Percentiles rank a stretch among this genome's conserved stretches.
Evolutionary conservation across 2,329 filamentous ascomycete species (phyloP).

Genomic region (Berkeleyomyces basicola): DNA sequence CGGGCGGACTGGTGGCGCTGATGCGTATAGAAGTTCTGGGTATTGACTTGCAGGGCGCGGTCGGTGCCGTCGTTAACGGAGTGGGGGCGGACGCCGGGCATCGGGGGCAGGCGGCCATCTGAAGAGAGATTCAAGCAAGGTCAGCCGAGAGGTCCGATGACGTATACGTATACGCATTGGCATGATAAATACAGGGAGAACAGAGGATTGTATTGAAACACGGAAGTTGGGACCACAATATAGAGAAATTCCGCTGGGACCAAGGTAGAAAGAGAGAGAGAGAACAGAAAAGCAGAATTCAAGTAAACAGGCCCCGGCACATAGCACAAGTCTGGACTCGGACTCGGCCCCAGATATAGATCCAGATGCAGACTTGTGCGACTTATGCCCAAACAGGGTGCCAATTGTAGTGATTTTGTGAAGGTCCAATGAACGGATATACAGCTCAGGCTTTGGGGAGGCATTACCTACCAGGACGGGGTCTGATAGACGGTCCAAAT

Average conservation of each 20-base stretch:
- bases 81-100: constrained; percentile 53
- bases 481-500: constrained; percentile 20
- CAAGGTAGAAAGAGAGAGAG: constrained; percentile 1
- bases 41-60: constrained; percentile 35
- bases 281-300: background rate
- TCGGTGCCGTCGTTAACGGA: constrained; percentile 58
- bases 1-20: constrained; percentile 75
- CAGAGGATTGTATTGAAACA: constrained; percentile 8
- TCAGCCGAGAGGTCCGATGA: background rate
- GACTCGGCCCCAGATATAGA: background rate
- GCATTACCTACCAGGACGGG: constrained; percentile 19
- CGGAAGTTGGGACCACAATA: constrained; percentile 1
- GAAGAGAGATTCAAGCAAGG: constrained; percentile 12
- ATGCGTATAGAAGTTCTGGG: constrained; percentile 85
- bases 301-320: background rate
- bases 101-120: constrained; percentile 48
- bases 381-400: background rate
- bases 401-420: background rate
- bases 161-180: background rate
- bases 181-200: background rate
- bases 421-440: background rate
- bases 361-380: background rate
- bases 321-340: background rate
- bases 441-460: constrained; percentile 11
- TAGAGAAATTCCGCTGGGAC: background rate